phyloP scores from a whole-genome alignment of 495 filamentous ascomycete genomes.

The Apiosordaria backusii region DNA sequence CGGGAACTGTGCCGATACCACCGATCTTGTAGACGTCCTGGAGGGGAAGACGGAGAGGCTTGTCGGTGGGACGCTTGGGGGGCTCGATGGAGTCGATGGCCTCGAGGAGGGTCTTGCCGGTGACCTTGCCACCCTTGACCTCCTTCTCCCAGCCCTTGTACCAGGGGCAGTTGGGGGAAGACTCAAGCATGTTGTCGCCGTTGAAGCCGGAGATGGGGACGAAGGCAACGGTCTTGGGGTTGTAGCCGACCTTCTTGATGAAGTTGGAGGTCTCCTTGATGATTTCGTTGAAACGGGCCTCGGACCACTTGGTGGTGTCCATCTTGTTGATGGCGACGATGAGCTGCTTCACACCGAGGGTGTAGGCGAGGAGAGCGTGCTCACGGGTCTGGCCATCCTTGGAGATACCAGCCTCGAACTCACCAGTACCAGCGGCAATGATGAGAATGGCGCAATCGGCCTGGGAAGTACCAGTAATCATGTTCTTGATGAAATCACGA shows the following conservation, averaged over 20 bases:
- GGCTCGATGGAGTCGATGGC: slow-evolving; percentile 96
- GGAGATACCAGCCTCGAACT: slow-evolving; percentile 99
- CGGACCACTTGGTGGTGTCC: slow-evolving; percentile 98
- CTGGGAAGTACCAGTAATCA: slow-evolving; percentile 99
- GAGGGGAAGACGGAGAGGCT: slow-evolving; percentile 98
- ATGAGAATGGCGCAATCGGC: slow-evolving; percentile 99
- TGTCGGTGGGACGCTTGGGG: slow-evolving; percentile 88
- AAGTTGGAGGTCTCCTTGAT: slow-evolving; percentile 99
- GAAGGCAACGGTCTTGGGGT: slow-evolving; percentile 97
- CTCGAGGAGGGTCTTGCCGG: slow-evolving; percentile 97
- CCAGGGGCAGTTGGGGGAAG: slow-evolving; percentile 94
- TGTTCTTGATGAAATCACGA: slow-evolving; percentile 99
- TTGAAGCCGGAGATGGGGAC: slow-evolving; percentile 99
- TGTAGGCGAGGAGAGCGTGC: slow-evolving; percentile 99
- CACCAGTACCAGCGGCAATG: slow-evolving; percentile 99
- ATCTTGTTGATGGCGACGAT: slow-evolving; percentile 99
- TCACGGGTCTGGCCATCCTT: slow-evolving; percentile 99
- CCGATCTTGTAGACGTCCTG: slow-evolving; percentile 99
- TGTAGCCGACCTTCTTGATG: slow-evolving; percentile 99
- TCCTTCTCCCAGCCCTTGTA: slow-evolving; percentile 99
- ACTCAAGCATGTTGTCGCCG: slow-evolving; percentile 99
- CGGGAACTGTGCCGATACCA: slow-evolving; percentile 98
- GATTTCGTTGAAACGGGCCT: slow-evolving; percentile 96
- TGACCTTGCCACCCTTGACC: slow-evolving; percentile 83
- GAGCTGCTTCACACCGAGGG: slow-evolving; percentile 99